Base-by-base conservation (phyloP, 2,329 filamentous ascomycete species). In the Penicillium sp. region DNA sequence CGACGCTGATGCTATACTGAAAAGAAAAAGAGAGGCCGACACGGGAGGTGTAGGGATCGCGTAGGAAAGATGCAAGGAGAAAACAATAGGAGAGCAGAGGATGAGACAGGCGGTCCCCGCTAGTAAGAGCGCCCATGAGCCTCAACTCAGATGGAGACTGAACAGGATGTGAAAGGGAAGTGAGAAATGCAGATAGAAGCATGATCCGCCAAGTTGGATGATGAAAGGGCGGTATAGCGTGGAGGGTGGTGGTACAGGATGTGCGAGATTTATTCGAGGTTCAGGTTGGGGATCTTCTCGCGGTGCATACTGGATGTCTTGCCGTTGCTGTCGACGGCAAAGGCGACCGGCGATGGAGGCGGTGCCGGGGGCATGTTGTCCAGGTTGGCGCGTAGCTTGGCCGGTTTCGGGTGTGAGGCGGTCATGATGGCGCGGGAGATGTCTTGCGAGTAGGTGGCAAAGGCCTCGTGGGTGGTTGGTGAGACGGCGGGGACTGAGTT, bases 361-460 rank as follows among this genome's bases (percentile, higher is more conserved):
- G 52, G 51, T 9, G 44, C 44, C 2, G 56, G 56, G 30, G 58
- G 57, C 36, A 55, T 49, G 26, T 57, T 53, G 15, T 58, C 49
- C 32, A 57, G 33, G n/a, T 30, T 42, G n/a, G 43, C 28, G 21
- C 43, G 43, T 8, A 21, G 41, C 30, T 57, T 56, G 26, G 54
- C 5, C 5, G 60, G 61, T 38, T 63, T 68, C 17, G 59, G 59
- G 11, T 34, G 38, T 14, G 60, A 58, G 25, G 62, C 61, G 6
- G 63, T 59, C 45, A 67, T 58, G 43, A 69, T 60, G 16, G 65
- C 65, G 37, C 58, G 62, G 43, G 60, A 59, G 50, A 70, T 63
- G 33, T 70, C 61, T 41, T 68, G 59, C 10, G 58, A 62, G 36
- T 63, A 63, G 33, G 53, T 56, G 21, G 57, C 48, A 10, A 56